phyloP scores from a whole-genome alignment of 768 basidiomycete species.

The Cubamyces sp. region DNA sequence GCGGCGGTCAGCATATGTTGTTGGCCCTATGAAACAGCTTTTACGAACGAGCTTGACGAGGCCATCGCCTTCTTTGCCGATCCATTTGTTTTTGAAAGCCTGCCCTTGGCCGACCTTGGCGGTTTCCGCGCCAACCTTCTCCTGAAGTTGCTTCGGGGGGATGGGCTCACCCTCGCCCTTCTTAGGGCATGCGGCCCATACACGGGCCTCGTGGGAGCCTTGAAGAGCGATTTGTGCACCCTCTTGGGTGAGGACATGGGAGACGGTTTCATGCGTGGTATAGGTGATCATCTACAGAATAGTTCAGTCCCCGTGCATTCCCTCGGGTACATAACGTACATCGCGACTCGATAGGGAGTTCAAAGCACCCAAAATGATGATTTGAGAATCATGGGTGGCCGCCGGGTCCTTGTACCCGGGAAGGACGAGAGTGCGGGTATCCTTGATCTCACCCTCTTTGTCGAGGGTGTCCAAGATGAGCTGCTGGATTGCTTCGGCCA shows the following conservation, averaged over 20 bases:
- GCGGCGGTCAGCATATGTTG: not conserved
- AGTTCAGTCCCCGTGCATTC: constrained; percentile 4
- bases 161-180: constrained; percentile 74
- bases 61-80: constrained; percentile 85
- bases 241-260: constrained; percentile 80
- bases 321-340: constrained; percentile 46
- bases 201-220: constrained; percentile 94
- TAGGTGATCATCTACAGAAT: constrained; percentile 76
- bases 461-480: constrained; percentile 77
- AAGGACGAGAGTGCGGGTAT: constrained; percentile 69
- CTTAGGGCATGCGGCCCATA: constrained; percentile 82
- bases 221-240: constrained; percentile 75
- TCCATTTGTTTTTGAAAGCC: constrained; percentile 98
- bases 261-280: constrained; percentile 73
- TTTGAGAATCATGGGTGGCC: constrained; percentile 76
- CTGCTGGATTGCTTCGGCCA: constrained; percentile 83
- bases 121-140: constrained; percentile 79
- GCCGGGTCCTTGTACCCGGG: constrained; percentile 65
- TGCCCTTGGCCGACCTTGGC: constrained; percentile 93
- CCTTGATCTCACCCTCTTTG: constrained; percentile 54
- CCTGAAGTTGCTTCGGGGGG: constrained; percentile 68
- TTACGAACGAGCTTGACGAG: constrained; percentile 81
- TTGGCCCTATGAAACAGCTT: not conserved
- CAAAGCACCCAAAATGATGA: constrained; percentile 83
- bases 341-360: constrained; percentile 90